Evolutionary conservation across 2,329 filamentous ascomycete genomes (phyloP).

Genomic region (Cercospora zeina): DNA sequence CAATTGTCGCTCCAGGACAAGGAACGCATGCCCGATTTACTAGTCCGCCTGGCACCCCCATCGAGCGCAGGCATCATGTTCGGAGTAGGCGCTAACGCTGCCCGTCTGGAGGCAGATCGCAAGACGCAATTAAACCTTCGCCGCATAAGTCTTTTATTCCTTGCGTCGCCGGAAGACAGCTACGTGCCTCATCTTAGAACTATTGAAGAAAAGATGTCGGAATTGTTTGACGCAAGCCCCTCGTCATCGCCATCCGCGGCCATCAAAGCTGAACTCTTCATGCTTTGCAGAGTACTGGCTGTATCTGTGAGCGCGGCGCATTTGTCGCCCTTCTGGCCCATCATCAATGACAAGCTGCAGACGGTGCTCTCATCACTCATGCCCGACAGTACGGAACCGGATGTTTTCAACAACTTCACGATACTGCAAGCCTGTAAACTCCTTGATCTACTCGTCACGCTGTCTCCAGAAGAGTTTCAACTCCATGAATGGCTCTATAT

Average conservation of each 20-base stretch:
- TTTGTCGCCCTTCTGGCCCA: constrained; percentile 82
- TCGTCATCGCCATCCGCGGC: constrained; percentile 89
- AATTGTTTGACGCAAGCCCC: constrained; percentile 78
- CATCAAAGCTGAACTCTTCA: constrained; percentile 84
- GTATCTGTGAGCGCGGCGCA: constrained; percentile 78
- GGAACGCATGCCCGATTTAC: constrained; percentile 78
- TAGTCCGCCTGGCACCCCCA: constrained; percentile 76
- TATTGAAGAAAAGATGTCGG: constrained; percentile 80
- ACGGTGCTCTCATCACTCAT: constrained; percentile 73
- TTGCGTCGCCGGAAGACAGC: constrained; percentile 74
- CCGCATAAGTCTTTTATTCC: constrained; percentile 73
- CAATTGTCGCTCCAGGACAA: constrained; percentile 87
- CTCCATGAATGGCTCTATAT: constrained; percentile 98
- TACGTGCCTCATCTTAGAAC: constrained; percentile 73
- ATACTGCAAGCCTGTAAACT: constrained; percentile 92
- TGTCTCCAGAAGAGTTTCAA: constrained; percentile 93
- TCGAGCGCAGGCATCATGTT: constrained; percentile 96
- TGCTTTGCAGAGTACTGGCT: constrained; percentile 78
- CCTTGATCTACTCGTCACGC: constrained; percentile 80
- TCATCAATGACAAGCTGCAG: constrained; percentile 83
- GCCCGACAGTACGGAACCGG: constrained; percentile 63
- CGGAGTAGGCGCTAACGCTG: constrained; percentile 93
- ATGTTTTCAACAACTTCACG: constrained; percentile 73
- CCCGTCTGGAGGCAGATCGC: constrained; percentile 89
- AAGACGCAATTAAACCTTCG: constrained; percentile 88